Base-by-base conservation (phyloP, 306 rosid genomes). In the Cucumis sativus region DNA sequence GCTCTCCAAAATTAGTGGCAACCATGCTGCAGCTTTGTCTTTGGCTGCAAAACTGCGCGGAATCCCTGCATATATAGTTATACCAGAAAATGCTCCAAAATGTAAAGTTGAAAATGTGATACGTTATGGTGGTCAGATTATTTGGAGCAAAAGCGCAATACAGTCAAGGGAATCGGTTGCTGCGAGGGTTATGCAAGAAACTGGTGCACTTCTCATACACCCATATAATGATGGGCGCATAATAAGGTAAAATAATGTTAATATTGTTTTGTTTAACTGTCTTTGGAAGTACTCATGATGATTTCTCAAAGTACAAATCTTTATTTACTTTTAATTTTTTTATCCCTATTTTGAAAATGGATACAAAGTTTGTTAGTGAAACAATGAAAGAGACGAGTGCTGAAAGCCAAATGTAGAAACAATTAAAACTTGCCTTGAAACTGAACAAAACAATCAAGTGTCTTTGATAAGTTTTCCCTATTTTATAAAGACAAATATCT, bases 11-110 rank as follows among this genome's bases (percentile, higher is more conserved):
- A 78, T 63, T 81, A 94, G 98, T 78, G 98, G 98, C 64, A 91
- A 94, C 84, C 96, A 94, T 87, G 97, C 97, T 66, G 98, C 96
- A 28, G 98, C 98, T 8, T 85, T 91, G 85, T 85, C 98, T 85
- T 84, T 91, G 91, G 97, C 97, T n/a, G 98, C 97, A 20, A 91
- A 94, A 75, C 85, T 88, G n/a, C 74, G 95, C 45, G 97, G 95
- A 57, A 84, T 91, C 73, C 91, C 97, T 83, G 91, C 98, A 20
- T 90, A 94, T 70, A 87, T 90, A 75, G 90, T 94, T 79, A 79
- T 91, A 77, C 97, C 98, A 5, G 86, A 84, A 89, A 87, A 77
- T 80, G 96, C 98, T 57, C 93, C 97, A 30, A 77, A 84, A 76
- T 91, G 98, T 82, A 94, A 91, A 80, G 84, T 94, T 84, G 97